Evolutionary conservation across 2,329 filamentous ascomycete species (phyloP).

Genomic region (Colletotrichum aenigma): DNA sequence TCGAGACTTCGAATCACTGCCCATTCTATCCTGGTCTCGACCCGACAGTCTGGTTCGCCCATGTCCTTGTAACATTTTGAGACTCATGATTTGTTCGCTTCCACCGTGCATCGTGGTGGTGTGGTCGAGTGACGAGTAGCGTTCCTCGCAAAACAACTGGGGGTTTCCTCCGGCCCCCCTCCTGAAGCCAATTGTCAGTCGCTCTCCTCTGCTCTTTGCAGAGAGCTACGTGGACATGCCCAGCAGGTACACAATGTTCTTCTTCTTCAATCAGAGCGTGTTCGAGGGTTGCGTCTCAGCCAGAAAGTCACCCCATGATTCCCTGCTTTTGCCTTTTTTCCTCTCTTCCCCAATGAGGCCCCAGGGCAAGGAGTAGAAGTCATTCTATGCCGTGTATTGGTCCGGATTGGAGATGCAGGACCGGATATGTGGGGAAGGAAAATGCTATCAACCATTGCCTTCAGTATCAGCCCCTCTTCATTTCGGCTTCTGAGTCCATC

Average conservation of each 20-base stretch:
- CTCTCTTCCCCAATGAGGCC: background rate
- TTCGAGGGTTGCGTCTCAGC: constrained; percentile 1
- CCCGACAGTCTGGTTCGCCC: background rate
- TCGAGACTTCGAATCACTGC: background rate
- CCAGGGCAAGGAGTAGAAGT: background rate
- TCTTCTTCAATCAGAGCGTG: background rate
- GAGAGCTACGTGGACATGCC: background rate
- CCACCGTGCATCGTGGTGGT: background rate
- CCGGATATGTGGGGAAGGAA: background rate
- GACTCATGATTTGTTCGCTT: background rate
- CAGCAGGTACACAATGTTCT: background rate
- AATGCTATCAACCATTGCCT: constrained; percentile 1
- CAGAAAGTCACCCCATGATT: constrained; percentile 11
- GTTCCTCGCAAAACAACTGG: background rate
- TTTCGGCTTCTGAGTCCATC: background rate
- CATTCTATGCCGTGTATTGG: background rate
- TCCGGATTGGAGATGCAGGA: background rate
- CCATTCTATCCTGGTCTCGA: background rate
- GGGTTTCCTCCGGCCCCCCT: background rate
- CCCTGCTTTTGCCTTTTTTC: background rate
- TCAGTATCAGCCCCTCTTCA: background rate
- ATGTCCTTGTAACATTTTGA: background rate
- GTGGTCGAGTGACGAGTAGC: background rate
- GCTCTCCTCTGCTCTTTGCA: background rate
- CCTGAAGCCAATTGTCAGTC: background rate